Evolutionary conservation across 2,329 filamentous ascomycete genomes (phyloP).

Genomic region (Fusarium verrucosum): DNA sequence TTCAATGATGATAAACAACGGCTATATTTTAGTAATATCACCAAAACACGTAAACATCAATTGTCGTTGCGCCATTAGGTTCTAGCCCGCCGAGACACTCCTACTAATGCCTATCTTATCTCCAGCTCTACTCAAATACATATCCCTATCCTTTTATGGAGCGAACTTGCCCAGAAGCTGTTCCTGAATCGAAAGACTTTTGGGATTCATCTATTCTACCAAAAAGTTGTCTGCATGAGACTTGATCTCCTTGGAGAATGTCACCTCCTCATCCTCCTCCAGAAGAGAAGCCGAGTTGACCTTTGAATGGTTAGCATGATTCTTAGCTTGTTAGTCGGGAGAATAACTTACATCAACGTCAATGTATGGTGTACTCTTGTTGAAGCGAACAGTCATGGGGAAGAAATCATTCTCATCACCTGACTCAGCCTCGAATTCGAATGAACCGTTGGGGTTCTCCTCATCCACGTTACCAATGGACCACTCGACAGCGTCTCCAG

Average conservation of each 20-base stretch:
- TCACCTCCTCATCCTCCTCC: slow-evolving; percentile 80
- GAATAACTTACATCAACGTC: slow-evolving; percentile 84
- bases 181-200: slow-evolving; percentile 34
- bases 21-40: background rate
- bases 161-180: slow-evolving; percentile 26
- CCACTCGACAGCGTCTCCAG: slow-evolving; percentile 94
- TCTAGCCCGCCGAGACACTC: slow-evolving; percentile 42
- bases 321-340: too few relatives aligned
- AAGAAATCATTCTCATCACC: slow-evolving; percentile 95
- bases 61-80: slow-evolving; percentile 46
- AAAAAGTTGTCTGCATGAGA: slow-evolving; percentile 79
- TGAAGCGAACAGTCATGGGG: slow-evolving; percentile 93
- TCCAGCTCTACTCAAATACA: slow-evolving; percentile 31
- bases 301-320: slow-evolving; percentile 46
- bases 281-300: slow-evolving; percentile 75
- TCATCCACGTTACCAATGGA: slow-evolving; percentile 86
- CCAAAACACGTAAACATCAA: slow-evolving; percentile 36
- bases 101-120: slow-evolving; percentile 36
- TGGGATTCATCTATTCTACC: slow-evolving; percentile 68
- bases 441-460: slow-evolving; percentile 83
- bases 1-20: background rate
- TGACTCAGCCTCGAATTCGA: slow-evolving; percentile 93
- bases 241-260: slow-evolving; percentile 84
- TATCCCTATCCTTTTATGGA: slow-evolving; percentile 41
- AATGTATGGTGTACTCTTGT: slow-evolving; percentile 84